A percentile compares a stretch with the other conserved stretches of the same genome.
These are phyloP conservation scores for Akanthomyces dipterigenus DNA, from an alignment of 2,329 filamentous ascomycete species.

Conservation along the genomic window DNA sequence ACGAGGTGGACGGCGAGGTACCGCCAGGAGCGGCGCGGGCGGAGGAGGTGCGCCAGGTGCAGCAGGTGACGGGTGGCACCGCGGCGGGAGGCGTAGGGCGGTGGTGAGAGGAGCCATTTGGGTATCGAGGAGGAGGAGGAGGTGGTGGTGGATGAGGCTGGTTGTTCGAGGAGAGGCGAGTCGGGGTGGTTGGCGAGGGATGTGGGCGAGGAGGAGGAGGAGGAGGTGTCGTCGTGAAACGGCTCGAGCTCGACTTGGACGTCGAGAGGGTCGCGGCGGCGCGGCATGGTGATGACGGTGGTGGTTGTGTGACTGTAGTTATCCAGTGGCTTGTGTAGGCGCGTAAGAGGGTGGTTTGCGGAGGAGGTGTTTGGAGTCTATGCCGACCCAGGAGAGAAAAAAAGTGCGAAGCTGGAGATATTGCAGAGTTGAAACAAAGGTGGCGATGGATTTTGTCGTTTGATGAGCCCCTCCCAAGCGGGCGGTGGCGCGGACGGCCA, in stretches of 20 bases:
- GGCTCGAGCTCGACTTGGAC: conserved; percentile 10
- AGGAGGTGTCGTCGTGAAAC: conserved; percentile 8
- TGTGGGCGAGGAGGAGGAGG: neutral
- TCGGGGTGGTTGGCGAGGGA: conserved; percentile 2
- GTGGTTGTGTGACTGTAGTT: neutral
- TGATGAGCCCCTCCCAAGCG: too few relatives aligned
- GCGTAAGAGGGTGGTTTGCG: too few relatives aligned
- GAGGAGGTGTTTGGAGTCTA: too few relatives aligned
- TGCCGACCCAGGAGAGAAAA: too few relatives aligned
- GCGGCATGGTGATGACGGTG: neutral
- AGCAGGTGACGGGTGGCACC: neutral
- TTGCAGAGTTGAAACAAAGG: too few relatives aligned
- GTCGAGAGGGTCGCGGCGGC: neutral
- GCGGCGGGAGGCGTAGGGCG: neutral
- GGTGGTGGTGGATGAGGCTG: too few relatives aligned
- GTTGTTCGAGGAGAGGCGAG: conserved; percentile 1
- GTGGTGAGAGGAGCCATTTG: conserved; percentile 11
- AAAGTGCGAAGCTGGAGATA: too few relatives aligned
- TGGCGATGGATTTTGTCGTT: too few relatives aligned
- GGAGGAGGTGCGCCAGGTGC: neutral
- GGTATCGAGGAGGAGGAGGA: neutral
- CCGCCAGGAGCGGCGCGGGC: conserved; percentile 5
- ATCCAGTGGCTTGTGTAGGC: neutral
- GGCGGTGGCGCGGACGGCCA: neutral
- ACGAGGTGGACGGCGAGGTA: conserved; percentile 1